Percentiles rank a stretch among this genome's conserved stretches.
Evolutionary conservation across 2,329 filamentous ascomycete species (phyloP).

Genomic region (Clarireedia homoeocarpa): DNA sequence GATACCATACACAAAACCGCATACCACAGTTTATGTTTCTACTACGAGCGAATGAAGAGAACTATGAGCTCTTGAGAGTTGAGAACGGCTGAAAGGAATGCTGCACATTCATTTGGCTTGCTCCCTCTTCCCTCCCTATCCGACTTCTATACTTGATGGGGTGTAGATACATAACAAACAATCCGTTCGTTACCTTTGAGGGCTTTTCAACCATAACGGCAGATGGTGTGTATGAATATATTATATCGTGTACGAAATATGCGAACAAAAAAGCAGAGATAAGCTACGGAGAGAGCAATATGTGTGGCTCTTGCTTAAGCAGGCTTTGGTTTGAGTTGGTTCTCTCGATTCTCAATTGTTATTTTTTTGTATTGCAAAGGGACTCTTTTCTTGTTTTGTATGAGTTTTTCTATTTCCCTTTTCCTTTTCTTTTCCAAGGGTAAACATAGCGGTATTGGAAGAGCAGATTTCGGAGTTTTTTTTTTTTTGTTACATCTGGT

Average conservation of each 20-base stretch:
- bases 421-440: background rate
- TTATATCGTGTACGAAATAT: conserved; percentile 9
- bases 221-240: conserved; percentile 6
- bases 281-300: background rate
- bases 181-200: background rate
- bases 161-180: background rate
- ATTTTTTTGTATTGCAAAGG: background rate
- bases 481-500: background rate
- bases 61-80: background rate
- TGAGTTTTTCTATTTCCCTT: background rate
- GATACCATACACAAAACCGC: background rate
- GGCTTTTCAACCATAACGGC: conserved; percentile 2
- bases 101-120: background rate
- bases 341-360: background rate
- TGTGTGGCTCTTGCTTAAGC: conserved; percentile 5
- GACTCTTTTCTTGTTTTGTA: background rate
- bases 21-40: background rate
- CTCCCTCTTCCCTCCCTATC: background rate
- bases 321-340: conserved; percentile 8
- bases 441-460: background rate
- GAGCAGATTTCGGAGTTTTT: background rate
- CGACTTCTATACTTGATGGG: background rate
- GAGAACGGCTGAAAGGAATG: background rate
- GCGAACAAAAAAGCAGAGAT: background rate
- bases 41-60: background rate